These are phyloP conservation scores for Astragalus glycyphyllos DNA, from an alignment of 306 rosid genomes.

Conservation along the genomic window DNA sequence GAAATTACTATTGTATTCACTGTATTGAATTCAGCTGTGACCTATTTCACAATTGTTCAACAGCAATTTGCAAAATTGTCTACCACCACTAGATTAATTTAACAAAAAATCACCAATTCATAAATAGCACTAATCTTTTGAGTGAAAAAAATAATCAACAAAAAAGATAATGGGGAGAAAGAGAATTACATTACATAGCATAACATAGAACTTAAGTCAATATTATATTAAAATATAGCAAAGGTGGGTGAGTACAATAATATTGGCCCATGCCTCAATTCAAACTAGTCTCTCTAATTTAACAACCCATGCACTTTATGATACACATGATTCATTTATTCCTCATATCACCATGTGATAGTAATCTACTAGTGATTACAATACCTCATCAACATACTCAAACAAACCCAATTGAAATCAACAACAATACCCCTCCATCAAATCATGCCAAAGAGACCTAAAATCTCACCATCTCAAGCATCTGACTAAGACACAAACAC, in stretches of 20 bases:
- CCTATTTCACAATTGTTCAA: too few species aligned
- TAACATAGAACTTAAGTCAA: constrained; percentile 15
- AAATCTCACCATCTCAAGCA: neutral
- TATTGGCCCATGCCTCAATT: constrained; percentile 18
- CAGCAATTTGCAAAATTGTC: too few species aligned
- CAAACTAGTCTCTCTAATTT: neutral
- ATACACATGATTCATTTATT: constrained; percentile 50
- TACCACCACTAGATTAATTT: neutral
- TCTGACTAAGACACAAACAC: too few species aligned
- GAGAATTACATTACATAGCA: too few species aligned
- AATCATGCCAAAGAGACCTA: constrained; percentile 7
- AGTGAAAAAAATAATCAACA: neutral
- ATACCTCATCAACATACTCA: constrained; percentile 44
- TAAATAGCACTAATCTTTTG: neutral
- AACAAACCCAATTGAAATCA: constrained; percentile 12
- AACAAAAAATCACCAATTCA: neutral
- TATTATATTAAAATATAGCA: constrained; percentile 40
- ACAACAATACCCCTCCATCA: constrained; percentile 10
- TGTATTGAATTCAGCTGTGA: too few species aligned
- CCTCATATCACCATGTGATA: constrained; percentile 47
- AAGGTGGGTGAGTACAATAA: constrained; percentile 27
- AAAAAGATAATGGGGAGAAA: neutral
- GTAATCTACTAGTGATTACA: constrained; percentile 24
- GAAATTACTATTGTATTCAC: too few species aligned
- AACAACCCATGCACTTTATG: constrained; percentile 22